Conservation (phyloP, 2,329 filamentous ascomycete species). For the Geosmithia morbida region DNA sequence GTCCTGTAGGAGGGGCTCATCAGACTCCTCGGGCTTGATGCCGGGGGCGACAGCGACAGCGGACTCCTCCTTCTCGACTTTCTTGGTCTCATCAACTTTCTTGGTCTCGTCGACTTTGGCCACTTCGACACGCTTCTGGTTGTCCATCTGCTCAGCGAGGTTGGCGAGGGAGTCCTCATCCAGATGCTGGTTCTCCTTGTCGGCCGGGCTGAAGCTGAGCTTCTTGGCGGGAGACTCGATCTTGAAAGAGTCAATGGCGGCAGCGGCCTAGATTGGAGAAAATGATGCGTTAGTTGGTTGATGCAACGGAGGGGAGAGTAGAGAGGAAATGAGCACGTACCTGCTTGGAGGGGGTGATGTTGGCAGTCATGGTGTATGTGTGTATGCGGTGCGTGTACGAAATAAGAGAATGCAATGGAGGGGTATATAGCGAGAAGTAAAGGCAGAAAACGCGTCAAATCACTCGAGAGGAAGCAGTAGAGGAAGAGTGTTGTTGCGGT, state of each 20-base stretch:
- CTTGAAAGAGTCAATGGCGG: slow-evolving; percentile 75
- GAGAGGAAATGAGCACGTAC: slow-evolving; percentile 19
- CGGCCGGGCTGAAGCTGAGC: slow-evolving; percentile 56
- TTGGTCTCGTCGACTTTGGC: slow-evolving; percentile 30
- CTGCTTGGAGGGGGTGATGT: slow-evolving; percentile 51
- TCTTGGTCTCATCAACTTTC: slow-evolving; percentile 23
- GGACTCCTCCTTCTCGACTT: slow-evolving; percentile 18
- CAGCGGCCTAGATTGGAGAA: slow-evolving; percentile 50
- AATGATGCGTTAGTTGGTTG: slow-evolving; percentile 15
- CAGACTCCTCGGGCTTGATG: slow-evolving; percentile 55
- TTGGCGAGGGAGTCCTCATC: slow-evolving; percentile 33
- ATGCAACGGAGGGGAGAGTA: neutral
- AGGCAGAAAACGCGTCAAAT: neutral
- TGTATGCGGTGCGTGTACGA: neutral
- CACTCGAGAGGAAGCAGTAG: neutral
- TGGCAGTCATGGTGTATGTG: slow-evolving; percentile 50
- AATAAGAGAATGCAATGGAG: neutral
- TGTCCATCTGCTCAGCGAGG: slow-evolving; percentile 40
- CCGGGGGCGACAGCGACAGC: slow-evolving; percentile 28
- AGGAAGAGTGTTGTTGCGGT: neutral
- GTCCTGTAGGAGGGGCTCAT: slow-evolving; percentile 88
- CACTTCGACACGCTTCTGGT: slow-evolving; percentile 35
- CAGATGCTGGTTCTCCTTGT: slow-evolving; percentile 68
- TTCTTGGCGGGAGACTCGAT: slow-evolving; percentile 92
- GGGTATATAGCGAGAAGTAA: neutral